These are phyloP conservation scores for Candida silvicultrix DNA, from an alignment of 805 yeast genomes.

Conservation along the genomic window DNA sequence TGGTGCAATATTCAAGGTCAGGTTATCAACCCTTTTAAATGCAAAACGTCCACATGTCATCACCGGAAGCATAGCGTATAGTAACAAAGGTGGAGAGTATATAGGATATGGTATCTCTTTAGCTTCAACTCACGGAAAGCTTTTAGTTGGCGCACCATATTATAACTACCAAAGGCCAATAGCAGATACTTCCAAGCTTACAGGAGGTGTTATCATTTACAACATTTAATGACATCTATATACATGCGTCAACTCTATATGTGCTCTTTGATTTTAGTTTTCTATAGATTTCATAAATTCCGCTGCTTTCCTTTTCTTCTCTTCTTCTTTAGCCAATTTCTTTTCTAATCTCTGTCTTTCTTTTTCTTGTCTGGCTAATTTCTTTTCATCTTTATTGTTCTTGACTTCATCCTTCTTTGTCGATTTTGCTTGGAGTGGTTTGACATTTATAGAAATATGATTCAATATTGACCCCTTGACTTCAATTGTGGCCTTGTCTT, in stretches of 20 bases:
- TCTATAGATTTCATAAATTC: background rate
- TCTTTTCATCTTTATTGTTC: constrained; percentile 11
- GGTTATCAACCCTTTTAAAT: constrained; percentile 15
- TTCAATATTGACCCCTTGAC: constrained; percentile 24
- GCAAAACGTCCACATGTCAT: constrained; percentile 5
- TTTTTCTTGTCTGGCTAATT: constrained; percentile 17
- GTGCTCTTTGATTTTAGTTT: background rate
- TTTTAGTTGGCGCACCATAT: constrained; percentile 34
- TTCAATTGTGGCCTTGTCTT: constrained; percentile 19
- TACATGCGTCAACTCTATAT: constrained; percentile 1
- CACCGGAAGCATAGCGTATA: constrained; percentile 13
- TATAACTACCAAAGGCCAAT: constrained; percentile 27
- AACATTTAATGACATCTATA: background rate
- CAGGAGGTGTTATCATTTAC: constrained; percentile 27
- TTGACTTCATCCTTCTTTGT: constrained; percentile 6
- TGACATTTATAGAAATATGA: constrained; percentile 24
- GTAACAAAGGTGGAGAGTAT: constrained; percentile 24
- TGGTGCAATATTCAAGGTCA: constrained; percentile 36
- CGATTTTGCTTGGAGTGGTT: constrained; percentile 13
- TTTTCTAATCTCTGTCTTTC: constrained; percentile 18
- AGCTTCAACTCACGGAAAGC: constrained; percentile 18
- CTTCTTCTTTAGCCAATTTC: constrained; percentile 14
- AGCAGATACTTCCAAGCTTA: constrained; percentile 19
- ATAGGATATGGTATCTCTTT: constrained; percentile 40
- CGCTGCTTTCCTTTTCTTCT: constrained; percentile 8